Base-by-base conservation (phyloP, 169 alveolate species). In the Toxoplasma gondii region DNA sequence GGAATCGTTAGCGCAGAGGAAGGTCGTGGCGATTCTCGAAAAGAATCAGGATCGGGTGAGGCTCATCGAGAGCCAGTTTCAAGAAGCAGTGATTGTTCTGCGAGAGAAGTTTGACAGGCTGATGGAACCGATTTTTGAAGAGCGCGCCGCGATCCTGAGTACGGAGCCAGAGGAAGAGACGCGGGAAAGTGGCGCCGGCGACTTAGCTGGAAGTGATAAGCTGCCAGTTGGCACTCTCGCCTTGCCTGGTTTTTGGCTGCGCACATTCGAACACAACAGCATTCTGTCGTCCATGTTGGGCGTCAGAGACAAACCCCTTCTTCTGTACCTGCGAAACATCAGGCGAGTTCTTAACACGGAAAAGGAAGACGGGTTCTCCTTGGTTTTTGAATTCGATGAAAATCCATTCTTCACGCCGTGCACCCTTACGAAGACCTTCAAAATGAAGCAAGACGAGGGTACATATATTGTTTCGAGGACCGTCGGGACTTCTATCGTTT, bases 41-140 rank as follows among this genome's bases (percentile, higher is more conserved):
- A 44, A 44, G 45, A 74, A 74, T n/a, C 84, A 74, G 44, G 45
- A 74, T 41, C 44, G n/a, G 12, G 43, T 74, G 19, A 31, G 39
- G 39, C 44, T 74, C 24, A 31, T 74, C 45, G 45, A 74, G 84
- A 31, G 27, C 27, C 84, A 44, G 1, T 34, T 74, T 16, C 84
- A 74, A 17, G 84, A 74, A n/a, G 84, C 17, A n/a, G 43, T 74
- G n/a, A 44, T 12, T 34, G 84, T n/a, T 1, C 84, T 74, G 84
- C 84, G 84, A 74, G 84, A 74, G 39, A 74, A 74, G 84, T 74
- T 19, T n/a, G 84, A 74, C 43, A 31, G 84, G 45, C 84, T 74
- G 38, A 74, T 74, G 84, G 84, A 74, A n/a, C 84, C 84, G 24
- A 36, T 74, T 16, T 74, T 74, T 36, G 84, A 74, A 16, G 43